phyloP scores from a whole-genome alignment of 495 filamentous ascomycete species.

The Platismatia glauca region DNA sequence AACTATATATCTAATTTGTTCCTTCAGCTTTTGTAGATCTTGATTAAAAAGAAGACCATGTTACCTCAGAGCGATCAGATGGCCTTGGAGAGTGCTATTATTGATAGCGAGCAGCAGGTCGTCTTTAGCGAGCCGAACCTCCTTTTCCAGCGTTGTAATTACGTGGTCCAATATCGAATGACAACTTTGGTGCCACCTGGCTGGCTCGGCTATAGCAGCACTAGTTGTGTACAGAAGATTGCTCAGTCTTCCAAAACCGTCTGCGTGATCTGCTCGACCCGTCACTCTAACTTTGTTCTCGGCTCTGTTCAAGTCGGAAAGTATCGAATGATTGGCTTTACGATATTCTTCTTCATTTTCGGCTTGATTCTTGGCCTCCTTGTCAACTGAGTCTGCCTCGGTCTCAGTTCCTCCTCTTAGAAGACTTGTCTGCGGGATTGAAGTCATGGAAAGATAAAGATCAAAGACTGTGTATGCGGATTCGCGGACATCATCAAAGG shows the following conservation, averaged over 20 bases:
- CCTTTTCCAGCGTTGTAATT: conserved; percentile 40
- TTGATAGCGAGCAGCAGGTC: conserved; percentile 53
- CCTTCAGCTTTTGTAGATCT: conserved; percentile 16
- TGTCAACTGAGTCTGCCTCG: neutral
- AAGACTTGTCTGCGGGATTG: neutral
- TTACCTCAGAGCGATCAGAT: conserved; percentile 40
- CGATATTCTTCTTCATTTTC: neutral
- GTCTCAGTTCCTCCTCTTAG: neutral
- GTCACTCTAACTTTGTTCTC: conserved; percentile 33
- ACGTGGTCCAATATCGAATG: conserved; percentile 12
- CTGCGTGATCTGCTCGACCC: conserved; percentile 76
- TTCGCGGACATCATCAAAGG: conserved; percentile 85
- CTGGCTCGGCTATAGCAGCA: neutral
- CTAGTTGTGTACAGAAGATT: conserved; percentile 34
- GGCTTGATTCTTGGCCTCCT: neutral
- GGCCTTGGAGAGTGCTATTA: conserved; percentile 60
- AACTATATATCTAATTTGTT: conserved; percentile 28
- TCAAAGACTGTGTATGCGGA: conserved; percentile 37
- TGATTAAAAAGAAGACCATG: conserved; percentile 30
- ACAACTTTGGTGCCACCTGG: neutral
- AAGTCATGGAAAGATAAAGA: neutral
- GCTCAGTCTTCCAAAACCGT: conserved; percentile 63
- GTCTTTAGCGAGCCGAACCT: conserved; percentile 44
- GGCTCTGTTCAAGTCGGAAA: conserved; percentile 4
- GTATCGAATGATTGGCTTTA: neutral